These are phyloP conservation scores for Barnettozyma siamensis DNA, from an alignment of 805 yeast species.

Conservation along the genomic window DNA sequence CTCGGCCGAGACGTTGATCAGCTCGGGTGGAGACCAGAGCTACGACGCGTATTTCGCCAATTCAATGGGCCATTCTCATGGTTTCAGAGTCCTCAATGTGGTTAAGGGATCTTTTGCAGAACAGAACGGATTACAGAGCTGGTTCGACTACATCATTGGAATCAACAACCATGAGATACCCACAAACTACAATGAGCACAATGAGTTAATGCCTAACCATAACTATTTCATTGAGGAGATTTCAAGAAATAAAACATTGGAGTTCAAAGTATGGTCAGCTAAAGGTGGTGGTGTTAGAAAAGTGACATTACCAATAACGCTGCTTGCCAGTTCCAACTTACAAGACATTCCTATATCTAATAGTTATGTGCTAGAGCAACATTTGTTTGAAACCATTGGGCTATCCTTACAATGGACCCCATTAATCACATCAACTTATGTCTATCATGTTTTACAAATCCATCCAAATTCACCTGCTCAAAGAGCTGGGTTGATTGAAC, in stretches of 20 bases:
- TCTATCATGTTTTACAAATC: constrained; percentile 79
- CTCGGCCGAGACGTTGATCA: constrained; percentile 25
- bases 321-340: constrained; percentile 12
- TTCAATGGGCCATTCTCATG: constrained; percentile 32
- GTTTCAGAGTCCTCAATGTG: constrained; percentile 54
- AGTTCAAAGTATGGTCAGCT: constrained; percentile 75
- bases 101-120: constrained; percentile 41
- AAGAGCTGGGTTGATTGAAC: constrained; percentile 74
- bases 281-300: constrained; percentile 65
- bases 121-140: constrained; percentile 62
- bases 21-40: constrained; percentile 21
- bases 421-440: constrained; percentile 66
- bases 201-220: constrained; percentile 36
- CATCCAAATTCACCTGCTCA: constrained; percentile 78
- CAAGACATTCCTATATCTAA: constrained; percentile 24
- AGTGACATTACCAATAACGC: constrained; percentile 14
- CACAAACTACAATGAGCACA: constrained; percentile 28
- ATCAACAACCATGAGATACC: constrained; percentile 65
- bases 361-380: constrained; percentile 22
- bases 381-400: constrained; percentile 49
- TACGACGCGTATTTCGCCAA: constrained; percentile 24
- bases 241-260: constrained; percentile 35
- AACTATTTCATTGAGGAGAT: constrained; percentile 40
- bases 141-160: constrained; percentile 84
- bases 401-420: constrained; percentile 74